These are phyloP conservation scores for Diutina catenulata DNA, from an alignment of 1,139 yeast genomes.

Conservation along the genomic window DNA sequence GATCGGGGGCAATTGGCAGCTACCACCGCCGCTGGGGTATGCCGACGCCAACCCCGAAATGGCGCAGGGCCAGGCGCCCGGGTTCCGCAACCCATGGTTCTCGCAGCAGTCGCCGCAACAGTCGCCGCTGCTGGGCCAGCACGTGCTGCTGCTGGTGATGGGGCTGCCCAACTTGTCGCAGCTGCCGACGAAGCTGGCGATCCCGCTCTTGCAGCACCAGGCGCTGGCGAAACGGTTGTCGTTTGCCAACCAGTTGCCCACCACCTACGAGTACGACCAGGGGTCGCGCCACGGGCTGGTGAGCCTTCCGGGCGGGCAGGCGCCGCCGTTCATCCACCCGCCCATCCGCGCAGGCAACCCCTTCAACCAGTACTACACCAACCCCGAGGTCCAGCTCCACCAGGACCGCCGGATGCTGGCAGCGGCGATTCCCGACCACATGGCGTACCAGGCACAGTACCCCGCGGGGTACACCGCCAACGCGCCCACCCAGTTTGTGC, in stretches of 20 bases:
- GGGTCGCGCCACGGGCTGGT: conserved; percentile 12
- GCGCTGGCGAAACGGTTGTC: conserved; percentile 26
- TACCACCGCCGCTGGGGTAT: conserved; percentile 19
- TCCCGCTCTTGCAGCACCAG: conserved; percentile 19
- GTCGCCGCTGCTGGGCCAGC: not conserved
- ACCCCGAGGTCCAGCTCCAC: conserved; percentile 24
- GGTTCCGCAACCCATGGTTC: conserved; percentile 38
- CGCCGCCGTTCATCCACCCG: conserved; percentile 24
- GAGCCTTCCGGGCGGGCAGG: conserved; percentile 11
- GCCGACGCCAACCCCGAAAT: conserved; percentile 6
- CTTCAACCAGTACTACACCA: conserved; percentile 32
- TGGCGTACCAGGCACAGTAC: not conserved
- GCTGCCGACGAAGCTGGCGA: conserved; percentile 17
- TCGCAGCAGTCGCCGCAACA: conserved; percentile 14
- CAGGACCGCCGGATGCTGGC: conserved; percentile 33
- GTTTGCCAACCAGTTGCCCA: conserved; percentile 36
- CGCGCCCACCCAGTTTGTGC: not conserved
- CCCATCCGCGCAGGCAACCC: conserved; percentile 40
- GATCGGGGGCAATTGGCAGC: conserved; percentile 32
- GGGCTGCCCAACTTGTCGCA: conserved; percentile 11
- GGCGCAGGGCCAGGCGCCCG: conserved; percentile 12
- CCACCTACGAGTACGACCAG: conserved; percentile 32
- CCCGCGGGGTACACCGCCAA: not conserved
- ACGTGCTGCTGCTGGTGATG: not conserved
- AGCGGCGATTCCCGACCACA: conserved; percentile 12